Conservation (phyloP, 345 rosid species). For the Gossypioides kirkii region DNA sequence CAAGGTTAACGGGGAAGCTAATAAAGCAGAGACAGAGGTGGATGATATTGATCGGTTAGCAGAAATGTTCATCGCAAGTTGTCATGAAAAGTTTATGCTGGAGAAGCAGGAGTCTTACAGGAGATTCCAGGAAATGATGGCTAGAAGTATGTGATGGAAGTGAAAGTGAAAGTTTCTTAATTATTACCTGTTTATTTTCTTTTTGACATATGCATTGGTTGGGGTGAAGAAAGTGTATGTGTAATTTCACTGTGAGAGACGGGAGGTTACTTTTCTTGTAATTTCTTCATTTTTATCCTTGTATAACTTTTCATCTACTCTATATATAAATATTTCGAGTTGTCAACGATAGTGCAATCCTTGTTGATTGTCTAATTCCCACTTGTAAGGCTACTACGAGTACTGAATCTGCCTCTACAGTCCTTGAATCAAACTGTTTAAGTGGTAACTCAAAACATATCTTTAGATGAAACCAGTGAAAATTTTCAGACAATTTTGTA, state of each 20-base stretch:
- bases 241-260: neutral
- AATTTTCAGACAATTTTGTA: too few relatives aligned
- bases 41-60: conserved; percentile 81
- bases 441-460: too few relatives aligned
- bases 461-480: too few relatives aligned
- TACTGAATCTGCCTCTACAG: neutral
- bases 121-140: conserved; percentile 80
- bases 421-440: neutral
- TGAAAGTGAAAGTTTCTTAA: neutral
- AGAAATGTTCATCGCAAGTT: conserved; percentile 71
- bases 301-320: too few relatives aligned
- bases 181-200: neutral
- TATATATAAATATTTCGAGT: too few relatives aligned
- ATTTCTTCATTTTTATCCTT: too few relatives aligned
- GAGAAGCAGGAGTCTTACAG: conserved; percentile 96
- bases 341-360: too few relatives aligned
- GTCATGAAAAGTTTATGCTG: conserved; percentile 82
- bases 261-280: too few relatives aligned
- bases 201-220: conserved; percentile 12
- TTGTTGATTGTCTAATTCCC: too few relatives aligned
- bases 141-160: conserved; percentile 50
- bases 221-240: conserved; percentile 19
- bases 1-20: conserved; percentile 18
- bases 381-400: neutral
- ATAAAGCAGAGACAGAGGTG: conserved; percentile 14